Evolutionary conservation across 306 rosid species (phyloP).

Genomic region (Quercus dentata): DNA sequence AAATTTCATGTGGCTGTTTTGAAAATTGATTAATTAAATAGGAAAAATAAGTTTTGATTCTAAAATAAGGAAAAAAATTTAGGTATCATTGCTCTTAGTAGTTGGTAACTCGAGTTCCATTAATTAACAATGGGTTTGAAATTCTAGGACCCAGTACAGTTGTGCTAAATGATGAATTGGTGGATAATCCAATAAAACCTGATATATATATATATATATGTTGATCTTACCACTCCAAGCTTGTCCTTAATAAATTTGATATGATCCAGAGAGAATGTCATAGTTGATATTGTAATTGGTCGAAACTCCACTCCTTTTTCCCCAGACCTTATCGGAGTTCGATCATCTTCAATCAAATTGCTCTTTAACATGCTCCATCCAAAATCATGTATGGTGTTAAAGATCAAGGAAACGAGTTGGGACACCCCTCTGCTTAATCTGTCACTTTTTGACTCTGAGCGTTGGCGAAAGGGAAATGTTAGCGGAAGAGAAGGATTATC

Average conservation of each 20-base stretch:
- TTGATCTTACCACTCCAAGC: slow-evolving; percentile 51
- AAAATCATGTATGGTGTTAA: slow-evolving; percentile 25
- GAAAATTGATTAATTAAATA: too few species aligned
- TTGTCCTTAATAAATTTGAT: slow-evolving; percentile 30
- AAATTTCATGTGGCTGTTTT: too few species aligned
- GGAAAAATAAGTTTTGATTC: too few species aligned
- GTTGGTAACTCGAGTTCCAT: too few species aligned
- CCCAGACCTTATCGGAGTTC: slow-evolving; percentile 45
- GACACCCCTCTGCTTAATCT: not conserved
- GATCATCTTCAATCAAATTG: slow-evolving; percentile 40
- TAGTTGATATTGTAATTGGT: slow-evolving; percentile 24
- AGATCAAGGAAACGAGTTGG: slow-evolving; percentile 2
- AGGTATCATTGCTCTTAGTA: too few species aligned
- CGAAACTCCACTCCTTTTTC: slow-evolving; percentile 21
- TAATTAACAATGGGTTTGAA: too few species aligned
- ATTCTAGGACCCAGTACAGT: too few species aligned
- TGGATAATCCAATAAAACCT: too few species aligned
- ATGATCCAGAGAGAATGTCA: slow-evolving; percentile 29
- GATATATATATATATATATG: not conserved
- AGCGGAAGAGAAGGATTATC: slow-evolving; percentile 1
- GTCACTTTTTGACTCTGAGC: not conserved
- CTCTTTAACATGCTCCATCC: slow-evolving; percentile 40
- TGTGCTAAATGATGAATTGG: too few species aligned
- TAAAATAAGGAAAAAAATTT: too few species aligned
- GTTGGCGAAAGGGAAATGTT: not conserved